These are phyloP conservation scores for Adansonia grandidieri DNA, from an alignment of 441 rosid genomes.

Conservation along the genomic window DNA sequence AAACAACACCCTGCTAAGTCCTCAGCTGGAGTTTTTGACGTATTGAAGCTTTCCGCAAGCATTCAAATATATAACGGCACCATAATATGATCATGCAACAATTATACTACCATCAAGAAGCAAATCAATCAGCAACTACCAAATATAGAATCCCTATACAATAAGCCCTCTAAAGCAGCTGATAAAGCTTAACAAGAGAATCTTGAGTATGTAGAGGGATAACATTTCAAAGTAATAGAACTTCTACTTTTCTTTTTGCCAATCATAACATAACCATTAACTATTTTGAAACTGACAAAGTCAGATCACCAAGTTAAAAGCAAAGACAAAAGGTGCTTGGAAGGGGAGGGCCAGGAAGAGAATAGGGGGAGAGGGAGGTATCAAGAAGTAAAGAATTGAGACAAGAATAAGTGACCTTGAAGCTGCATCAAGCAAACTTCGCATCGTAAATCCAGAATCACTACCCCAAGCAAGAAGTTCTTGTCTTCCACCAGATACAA, in stretches of 20 bases:
- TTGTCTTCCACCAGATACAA: conserved; percentile 69
- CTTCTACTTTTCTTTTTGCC: background rate
- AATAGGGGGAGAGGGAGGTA: background rate
- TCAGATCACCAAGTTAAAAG: background rate
- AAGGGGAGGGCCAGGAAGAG: background rate
- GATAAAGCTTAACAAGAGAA: conserved; percentile 13
- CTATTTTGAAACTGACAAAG: background rate
- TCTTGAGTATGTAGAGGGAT: background rate
- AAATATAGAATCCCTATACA: background rate
- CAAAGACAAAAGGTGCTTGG: background rate
- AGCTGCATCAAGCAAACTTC: conserved; percentile 93
- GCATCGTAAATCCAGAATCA: conserved; percentile 78
- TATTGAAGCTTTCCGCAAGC: background rate
- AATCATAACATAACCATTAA: background rate
- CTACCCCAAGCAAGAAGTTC: conserved; percentile 83
- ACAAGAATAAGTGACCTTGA: conserved; percentile 61
- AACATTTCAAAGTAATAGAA: background rate
- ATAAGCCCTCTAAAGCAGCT: background rate
- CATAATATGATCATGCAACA: background rate
- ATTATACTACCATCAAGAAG: background rate
- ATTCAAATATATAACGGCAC: conserved; percentile 6
- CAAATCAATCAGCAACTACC: background rate
- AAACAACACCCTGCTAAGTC: background rate
- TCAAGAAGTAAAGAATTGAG: background rate
- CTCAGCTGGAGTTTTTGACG: background rate